Evolutionary conservation across 257 asterid genomes (phyloP), one percentile per base, ranked within the genome.

Genomic region (Avicennia marina): DNA sequence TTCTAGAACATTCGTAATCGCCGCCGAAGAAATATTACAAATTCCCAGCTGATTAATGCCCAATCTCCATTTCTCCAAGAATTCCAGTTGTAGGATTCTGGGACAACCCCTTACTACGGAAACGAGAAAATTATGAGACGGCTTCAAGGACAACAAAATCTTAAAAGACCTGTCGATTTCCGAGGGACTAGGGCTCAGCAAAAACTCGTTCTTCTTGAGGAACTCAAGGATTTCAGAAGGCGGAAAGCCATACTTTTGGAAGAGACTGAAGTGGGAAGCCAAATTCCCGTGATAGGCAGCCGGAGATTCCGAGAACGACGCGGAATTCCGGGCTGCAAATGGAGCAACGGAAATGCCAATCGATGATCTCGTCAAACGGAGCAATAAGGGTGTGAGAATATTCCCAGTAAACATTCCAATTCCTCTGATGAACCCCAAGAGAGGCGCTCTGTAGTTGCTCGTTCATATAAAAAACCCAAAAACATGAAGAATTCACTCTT

Each of bases 201-300:
- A 69, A 73, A 72, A 74, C 0, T 53, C 75, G 40, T 82, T 82
- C 54, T 60, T 75, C 53, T 53, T 62, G 8, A 90, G 73, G 58
- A 87, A 84, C 60, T 58, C 33, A 1, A 72, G 75, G 55, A 82
- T 40, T 7, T 71, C 66, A 24, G 68, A 56, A 34, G 73, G 74
- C 17, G 82, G 74, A 62, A 84, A 82, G 32, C 90, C 96, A 49
- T 87, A 79, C 72, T 78, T 77, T 46, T 63, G 79, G 67, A 90
- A 78, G 59, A 81, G 76, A 67, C 33, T 72, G 39, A 77, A 64
- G 62, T 83, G 71, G 20, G 81, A 29, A 45, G 59, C 58, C 24
- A 78, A 69, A 56, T 68, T 68, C 38, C 62, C 39, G 16, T 65
- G 65, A 19, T 20, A 65, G 25, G 58, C 18, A 43, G 57, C 13